Conservation (phyloP, 129 eudicot species). For the Saposhnikovia divaricata region DNA sequence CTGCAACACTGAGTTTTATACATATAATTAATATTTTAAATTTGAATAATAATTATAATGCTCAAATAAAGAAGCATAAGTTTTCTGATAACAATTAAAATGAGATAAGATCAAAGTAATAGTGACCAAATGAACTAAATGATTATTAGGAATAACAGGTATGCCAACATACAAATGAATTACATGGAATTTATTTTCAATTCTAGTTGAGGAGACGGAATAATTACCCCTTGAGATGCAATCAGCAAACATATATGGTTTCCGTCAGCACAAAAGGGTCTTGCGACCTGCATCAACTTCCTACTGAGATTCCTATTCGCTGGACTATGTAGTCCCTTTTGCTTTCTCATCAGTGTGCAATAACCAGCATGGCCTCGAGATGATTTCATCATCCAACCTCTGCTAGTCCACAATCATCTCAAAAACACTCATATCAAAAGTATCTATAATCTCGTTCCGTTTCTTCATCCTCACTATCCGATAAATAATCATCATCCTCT, state of each 20-base stretch:
- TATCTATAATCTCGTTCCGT: slow-evolving; percentile 32
- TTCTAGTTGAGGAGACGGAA: neutral
- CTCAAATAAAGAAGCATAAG: neutral
- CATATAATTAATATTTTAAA: no score
- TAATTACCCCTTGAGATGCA: slow-evolving; percentile 4
- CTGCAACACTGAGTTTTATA: no score
- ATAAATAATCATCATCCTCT: slow-evolving; percentile 36
- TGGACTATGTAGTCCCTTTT: neutral
- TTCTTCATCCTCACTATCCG: slow-evolving; percentile 60
- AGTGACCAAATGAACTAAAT: neutral
- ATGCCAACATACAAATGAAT: neutral
- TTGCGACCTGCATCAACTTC: neutral
- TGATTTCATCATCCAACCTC: neutral
- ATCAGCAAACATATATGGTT: neutral
- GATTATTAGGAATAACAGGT: neutral
- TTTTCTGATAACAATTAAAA: neutral
- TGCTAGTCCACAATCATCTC: neutral
- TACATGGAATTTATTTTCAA: neutral
- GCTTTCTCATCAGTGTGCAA: neutral
- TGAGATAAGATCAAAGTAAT: neutral
- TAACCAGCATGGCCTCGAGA: slow-evolving; percentile 6
- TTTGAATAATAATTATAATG: no score
- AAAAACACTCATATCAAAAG: slow-evolving; percentile 10
- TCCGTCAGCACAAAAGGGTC: neutral
- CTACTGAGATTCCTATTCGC: neutral